These are phyloP conservation scores for Ensete glaucum DNA, from an alignment of 176 grass and related monocot genomes.

Conservation along the genomic window DNA sequence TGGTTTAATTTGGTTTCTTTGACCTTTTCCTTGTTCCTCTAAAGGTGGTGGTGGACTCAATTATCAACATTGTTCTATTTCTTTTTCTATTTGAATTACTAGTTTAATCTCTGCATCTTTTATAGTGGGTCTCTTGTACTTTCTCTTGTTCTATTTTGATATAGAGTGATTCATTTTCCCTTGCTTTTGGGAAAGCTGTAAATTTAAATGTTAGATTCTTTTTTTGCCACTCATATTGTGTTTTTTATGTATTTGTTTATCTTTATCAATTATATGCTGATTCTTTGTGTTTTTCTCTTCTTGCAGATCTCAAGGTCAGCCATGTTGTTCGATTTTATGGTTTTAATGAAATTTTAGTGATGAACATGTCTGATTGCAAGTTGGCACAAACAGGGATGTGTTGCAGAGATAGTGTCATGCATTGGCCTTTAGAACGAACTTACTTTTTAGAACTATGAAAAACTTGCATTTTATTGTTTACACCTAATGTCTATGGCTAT, in stretches of 20 bases:
- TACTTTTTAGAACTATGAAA: no score
- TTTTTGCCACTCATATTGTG: not conserved
- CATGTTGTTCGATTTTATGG: constrained; percentile 17
- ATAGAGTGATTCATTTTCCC: not conserved
- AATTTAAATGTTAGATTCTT: not conserved
- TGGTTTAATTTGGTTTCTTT: not conserved
- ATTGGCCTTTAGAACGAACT: no score
- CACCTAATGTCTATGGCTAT: not conserved
- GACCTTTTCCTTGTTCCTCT: not conserved
- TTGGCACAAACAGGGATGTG: not conserved
- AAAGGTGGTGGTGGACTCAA: not conserved
- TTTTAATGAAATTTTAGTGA: constrained; percentile 24
- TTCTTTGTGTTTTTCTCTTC: not conserved
- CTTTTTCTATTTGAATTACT: not conserved
- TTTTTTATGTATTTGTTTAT: not conserved
- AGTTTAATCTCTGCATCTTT: not conserved
- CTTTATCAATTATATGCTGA: not conserved
- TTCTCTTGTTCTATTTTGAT: not conserved
- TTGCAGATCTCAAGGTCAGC: constrained; percentile 90
- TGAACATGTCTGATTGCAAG: not conserved
- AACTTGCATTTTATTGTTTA: not conserved
- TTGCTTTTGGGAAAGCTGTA: not conserved
- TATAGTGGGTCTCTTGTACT: not conserved
- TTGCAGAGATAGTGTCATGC: no score
- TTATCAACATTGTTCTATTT: not conserved